These are phyloP conservation scores for Aspergillus saccharolyticus DNA, from an alignment of 495 filamentous ascomycete species.

Conservation along the genomic window DNA sequence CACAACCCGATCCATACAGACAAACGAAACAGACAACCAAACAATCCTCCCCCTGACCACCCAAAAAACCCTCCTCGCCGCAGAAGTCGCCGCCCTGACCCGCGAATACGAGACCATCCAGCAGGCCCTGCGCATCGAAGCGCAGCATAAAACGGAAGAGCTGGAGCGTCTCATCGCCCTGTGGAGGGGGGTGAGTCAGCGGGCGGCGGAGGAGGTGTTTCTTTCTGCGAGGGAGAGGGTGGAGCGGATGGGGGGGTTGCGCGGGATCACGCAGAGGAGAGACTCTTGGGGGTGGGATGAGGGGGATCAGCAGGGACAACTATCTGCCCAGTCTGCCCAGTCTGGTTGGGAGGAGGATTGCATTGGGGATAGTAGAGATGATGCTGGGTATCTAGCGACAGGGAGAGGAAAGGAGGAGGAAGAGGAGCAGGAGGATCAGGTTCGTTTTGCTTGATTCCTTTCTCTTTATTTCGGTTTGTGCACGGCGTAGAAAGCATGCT, in stretches of 20 bases:
- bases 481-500: no score
- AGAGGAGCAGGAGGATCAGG: constrained; percentile 34
- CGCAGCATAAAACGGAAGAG: constrained; percentile 41
- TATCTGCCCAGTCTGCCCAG: no score
- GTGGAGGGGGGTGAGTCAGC: constrained; percentile 44
- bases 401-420: constrained; percentile 14
- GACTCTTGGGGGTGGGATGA: constrained; percentile 14
- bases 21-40: no score
- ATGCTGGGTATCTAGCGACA: constrained; percentile 19
- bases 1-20: no score
- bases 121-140: constrained; percentile 48
- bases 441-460: constrained; percentile 25
- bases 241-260: constrained; percentile 52
- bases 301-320: no score
- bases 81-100: constrained; percentile 28
- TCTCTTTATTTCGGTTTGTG: constrained; percentile 3
- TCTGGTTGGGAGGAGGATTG: constrained; percentile 21
- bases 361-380: constrained; percentile 21
- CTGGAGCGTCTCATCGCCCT: constrained; percentile 44
- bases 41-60: not conserved
- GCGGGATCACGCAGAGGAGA: constrained; percentile 47
- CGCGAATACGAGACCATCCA: constrained; percentile 41
- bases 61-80: constrained; percentile 30
- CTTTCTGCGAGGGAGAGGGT: constrained; percentile 37
- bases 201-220: constrained; percentile 51